These are phyloP conservation scores for Eimeria brunetti DNA, from an alignment of 169 alveolate species.

Conservation along the genomic window DNA sequence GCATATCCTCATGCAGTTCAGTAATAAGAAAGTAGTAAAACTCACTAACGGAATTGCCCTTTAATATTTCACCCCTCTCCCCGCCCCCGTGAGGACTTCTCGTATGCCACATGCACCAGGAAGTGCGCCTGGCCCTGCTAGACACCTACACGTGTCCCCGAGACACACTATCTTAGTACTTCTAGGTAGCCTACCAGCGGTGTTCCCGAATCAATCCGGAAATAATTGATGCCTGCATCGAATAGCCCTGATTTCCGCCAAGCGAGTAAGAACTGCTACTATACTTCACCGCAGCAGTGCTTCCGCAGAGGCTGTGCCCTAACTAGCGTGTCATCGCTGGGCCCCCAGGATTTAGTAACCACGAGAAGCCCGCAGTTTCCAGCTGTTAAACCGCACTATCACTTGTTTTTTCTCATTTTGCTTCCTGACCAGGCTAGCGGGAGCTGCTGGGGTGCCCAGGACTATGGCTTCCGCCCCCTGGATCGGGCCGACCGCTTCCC, in stretches of 20 bases:
- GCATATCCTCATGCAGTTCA: background rate
- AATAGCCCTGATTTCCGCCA: background rate
- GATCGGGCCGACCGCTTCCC: too few relatives aligned
- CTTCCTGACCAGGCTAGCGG: background rate
- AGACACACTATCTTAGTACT: background rate
- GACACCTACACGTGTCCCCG: background rate
- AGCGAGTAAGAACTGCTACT: background rate
- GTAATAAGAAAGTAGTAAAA: background rate
- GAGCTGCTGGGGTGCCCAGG: background rate
- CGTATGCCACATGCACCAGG: background rate
- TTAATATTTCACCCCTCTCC: background rate
- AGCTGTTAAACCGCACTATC: background rate
- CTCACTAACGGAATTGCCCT: background rate
- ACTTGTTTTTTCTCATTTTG: background rate
- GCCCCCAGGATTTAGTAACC: background rate
- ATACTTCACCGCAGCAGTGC: too few relatives aligned
- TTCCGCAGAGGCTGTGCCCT: background rate
- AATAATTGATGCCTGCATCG: background rate
- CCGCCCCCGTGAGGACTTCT: background rate
- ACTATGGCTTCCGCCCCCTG: background rate
- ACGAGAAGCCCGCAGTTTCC: background rate
- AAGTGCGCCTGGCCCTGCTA: background rate
- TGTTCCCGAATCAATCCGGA: background rate
- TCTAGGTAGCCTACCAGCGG: background rate
- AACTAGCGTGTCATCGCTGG: background rate